A percentile compares a stretch with the other conserved stretches of the same genome.
phyloP scores from a whole-genome alignment of 2,329 filamentous ascomycete species.

The Fusarium falciforme region DNA sequence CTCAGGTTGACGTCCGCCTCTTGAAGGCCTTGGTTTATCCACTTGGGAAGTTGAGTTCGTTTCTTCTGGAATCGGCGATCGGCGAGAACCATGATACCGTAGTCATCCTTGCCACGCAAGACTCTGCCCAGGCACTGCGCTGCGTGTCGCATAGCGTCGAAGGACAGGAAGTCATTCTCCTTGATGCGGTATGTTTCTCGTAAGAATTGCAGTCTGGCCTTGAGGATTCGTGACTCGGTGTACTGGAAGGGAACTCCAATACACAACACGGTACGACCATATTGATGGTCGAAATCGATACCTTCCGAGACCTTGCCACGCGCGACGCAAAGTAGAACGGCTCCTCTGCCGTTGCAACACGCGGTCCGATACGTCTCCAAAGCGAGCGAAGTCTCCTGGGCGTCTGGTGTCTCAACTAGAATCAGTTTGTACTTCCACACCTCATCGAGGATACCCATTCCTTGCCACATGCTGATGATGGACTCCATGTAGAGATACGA shows the following conservation, averaged over 20 bases:
- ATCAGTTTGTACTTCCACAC: slow-evolving; percentile 99
- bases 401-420: slow-evolving; percentile 95
- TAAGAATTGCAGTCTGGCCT: slow-evolving; percentile 95
- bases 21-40: slow-evolving; percentile 90
- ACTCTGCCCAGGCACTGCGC: slow-evolving; percentile 97
- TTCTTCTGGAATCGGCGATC: slow-evolving; percentile 96
- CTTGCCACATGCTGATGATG: slow-evolving; percentile 99
- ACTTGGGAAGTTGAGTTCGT: slow-evolving; percentile 89
- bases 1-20: slow-evolving; percentile 91
- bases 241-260: slow-evolving; percentile 99
- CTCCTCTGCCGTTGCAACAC: slow-evolving; percentile 95
- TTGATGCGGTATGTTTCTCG: slow-evolving; percentile 96
- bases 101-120: slow-evolving; percentile 95
- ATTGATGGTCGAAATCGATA: slow-evolving; percentile 99
- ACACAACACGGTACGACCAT: slow-evolving; percentile 93
- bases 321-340: slow-evolving; percentile 92
- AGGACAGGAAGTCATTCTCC: slow-evolving; percentile 97
- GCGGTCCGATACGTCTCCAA: slow-evolving; percentile 97
- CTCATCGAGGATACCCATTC: slow-evolving; percentile 96
- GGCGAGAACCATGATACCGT: slow-evolving; percentile 99
- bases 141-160: slow-evolving; percentile 99
- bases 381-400: slow-evolving; percentile 94
- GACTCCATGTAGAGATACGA: slow-evolving; percentile 99
- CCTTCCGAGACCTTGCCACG: slow-evolving; percentile 97
- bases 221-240: slow-evolving; percentile 96